A percentile compares a stretch with the other conserved stretches of the same genome.
phyloP scores from a whole-genome alignment of 208 protist genomes.

The Acanthamoeba royreba region DNA sequence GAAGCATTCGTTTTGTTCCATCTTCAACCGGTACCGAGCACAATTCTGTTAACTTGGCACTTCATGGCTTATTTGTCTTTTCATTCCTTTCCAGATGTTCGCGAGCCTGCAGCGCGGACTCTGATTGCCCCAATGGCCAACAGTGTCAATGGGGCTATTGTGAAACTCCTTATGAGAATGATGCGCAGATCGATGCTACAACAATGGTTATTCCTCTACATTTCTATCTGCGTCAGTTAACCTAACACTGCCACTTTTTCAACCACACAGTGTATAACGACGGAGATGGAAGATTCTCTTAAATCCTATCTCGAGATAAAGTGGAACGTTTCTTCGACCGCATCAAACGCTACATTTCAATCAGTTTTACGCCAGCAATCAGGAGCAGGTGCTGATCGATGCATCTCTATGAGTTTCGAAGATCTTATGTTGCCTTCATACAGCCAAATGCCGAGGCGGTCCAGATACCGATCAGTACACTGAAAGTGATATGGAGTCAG shows the following conservation, averaged over 20 bases:
- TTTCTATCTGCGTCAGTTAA: too few relatives aligned
- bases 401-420: neutral
- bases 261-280: too few relatives aligned
- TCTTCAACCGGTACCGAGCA: neutral
- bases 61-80: too few relatives aligned
- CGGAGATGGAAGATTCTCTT: too few relatives aligned
- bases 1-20: neutral
- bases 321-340: too few relatives aligned
- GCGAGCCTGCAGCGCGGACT: neutral
- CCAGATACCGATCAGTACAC: neutral
- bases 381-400: neutral
- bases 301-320: too few relatives aligned
- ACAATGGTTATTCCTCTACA: neutral
- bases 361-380: neutral
- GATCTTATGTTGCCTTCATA: too few relatives aligned
- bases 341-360: neutral
- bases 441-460: neutral
- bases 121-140: neutral
- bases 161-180: neutral
- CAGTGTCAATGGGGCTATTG: neutral
- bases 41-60: too few relatives aligned
- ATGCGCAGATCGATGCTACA: neutral
- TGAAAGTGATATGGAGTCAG: neutral
- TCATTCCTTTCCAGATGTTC: neutral
- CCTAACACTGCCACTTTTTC: too few relatives aligned